Evolutionary conservation across 75 land plant species (phyloP).

Genomic region (Selaginella moellendorffii): DNA sequence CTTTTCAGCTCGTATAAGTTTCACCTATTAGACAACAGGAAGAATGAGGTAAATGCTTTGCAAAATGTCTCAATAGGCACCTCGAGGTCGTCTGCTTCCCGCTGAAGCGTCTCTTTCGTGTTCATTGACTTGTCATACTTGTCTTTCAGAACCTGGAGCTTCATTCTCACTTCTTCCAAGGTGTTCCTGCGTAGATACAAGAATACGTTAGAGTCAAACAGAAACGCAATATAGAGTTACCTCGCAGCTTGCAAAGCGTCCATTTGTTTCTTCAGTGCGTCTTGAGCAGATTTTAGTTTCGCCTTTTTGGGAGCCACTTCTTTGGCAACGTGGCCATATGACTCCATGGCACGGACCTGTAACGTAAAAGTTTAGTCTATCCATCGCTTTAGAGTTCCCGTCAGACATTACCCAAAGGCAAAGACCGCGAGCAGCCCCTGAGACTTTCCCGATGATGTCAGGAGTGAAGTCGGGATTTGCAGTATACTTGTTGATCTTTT

Average conservation of each 20-base stretch:
- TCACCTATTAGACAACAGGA: constrained; percentile 10
- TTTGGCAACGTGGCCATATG: constrained; percentile 20
- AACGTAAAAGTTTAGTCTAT: not conserved
- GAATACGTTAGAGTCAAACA: not conserved
- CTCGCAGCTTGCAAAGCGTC: constrained; percentile 23
- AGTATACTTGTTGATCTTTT: constrained; percentile 22
- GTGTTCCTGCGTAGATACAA: not conserved
- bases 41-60: not conserved
- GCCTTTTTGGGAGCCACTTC: constrained; percentile 25
- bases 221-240: too few species aligned
- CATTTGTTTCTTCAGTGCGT: constrained; percentile 16
- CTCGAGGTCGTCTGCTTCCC: constrained; percentile 24
- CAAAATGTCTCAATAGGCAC: constrained; percentile 2
- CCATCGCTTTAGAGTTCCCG: too few species aligned
- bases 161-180: constrained; percentile 12
- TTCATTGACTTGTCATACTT: constrained; percentile 23
- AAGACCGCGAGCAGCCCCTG: constrained; percentile 25
- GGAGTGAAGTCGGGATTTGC: constrained; percentile 23
- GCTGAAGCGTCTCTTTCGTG: constrained; percentile 21
- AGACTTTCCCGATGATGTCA: constrained; percentile 24
- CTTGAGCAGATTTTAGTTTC: constrained; percentile 25
- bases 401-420: constrained; percentile 27
- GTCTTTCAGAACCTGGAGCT: constrained; percentile 22
- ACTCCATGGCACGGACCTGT: constrained; percentile 28
- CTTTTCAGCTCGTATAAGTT: constrained; percentile 23